phyloP scores from a whole-genome alignment of 1,284 basidiomycete genomes.

The Moesziomyces sp. region DNA sequence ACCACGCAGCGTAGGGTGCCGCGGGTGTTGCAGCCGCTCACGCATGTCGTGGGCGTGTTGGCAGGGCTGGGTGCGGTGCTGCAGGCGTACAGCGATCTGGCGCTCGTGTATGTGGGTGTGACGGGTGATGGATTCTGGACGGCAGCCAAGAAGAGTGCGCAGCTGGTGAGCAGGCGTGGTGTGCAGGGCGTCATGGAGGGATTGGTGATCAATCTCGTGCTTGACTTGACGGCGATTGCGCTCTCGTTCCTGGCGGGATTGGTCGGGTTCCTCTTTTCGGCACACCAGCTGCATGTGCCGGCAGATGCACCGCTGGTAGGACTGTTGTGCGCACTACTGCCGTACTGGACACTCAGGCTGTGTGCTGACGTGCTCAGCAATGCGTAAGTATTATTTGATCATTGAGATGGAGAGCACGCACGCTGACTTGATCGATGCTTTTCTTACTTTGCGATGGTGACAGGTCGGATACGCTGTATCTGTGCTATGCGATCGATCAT shows the following conservation, averaged over 20 bases:
- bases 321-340: constrained; percentile 80
- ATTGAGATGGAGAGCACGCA: neutral
- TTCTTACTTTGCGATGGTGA: neutral
- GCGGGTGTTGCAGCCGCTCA: constrained; percentile 68
- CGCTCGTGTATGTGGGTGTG: constrained; percentile 84
- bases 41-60: constrained; percentile 73
- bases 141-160: constrained; percentile 77
- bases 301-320: constrained; percentile 81
- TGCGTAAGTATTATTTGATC: constrained; percentile 71
- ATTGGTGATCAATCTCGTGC: constrained; percentile 76
- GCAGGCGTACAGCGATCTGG: constrained; percentile 75
- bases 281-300: constrained; percentile 82
- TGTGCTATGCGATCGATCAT: constrained; percentile 88
- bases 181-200: constrained; percentile 65
- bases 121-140: constrained; percentile 86
- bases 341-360: constrained; percentile 82
- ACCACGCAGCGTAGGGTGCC: constrained; percentile 47
- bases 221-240: constrained; percentile 78
- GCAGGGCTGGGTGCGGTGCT: constrained; percentile 72
- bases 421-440: neutral
- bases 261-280: constrained; percentile 85
- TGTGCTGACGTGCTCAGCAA: constrained; percentile 84
- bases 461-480: constrained; percentile 80
- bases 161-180: constrained; percentile 71
- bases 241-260: constrained; percentile 82